Evolutionary conservation across 768 basidiomycete species (phyloP).

Genomic region (Tricholoma matsutake): DNA sequence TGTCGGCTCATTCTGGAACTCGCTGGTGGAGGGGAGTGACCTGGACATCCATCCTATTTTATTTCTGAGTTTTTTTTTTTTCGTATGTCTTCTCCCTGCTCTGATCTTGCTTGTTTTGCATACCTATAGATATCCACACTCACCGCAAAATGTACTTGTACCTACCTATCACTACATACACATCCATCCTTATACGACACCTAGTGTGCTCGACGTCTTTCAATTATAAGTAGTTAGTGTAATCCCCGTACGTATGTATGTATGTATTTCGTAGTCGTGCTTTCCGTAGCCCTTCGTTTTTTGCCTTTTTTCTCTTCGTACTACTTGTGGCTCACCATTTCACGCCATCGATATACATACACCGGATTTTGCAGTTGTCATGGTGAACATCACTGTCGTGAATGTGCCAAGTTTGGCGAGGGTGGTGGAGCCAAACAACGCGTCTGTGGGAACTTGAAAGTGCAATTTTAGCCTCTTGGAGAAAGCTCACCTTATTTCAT

Average conservation of each 20-base stretch:
- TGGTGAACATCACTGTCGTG: background rate
- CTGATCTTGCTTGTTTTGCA: conserved; percentile 4
- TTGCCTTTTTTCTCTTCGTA: background rate
- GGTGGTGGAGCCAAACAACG: background rate
- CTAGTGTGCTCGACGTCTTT: background rate
- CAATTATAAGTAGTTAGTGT: conserved; percentile 3
- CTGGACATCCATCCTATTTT: background rate
- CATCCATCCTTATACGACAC: background rate
- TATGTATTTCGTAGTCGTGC: conserved; percentile 7
- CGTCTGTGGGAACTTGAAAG: background rate
- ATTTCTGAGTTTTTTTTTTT: background rate
- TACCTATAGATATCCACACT: conserved; percentile 4
- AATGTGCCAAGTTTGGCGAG: background rate
- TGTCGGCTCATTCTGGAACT: conserved; percentile 92
- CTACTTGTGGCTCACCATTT: background rate
- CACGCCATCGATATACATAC: conserved; percentile 2
- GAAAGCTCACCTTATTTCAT: too few species aligned
- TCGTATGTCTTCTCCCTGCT: background rate
- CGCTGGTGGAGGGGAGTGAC: conserved; percentile 55
- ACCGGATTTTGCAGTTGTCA: background rate
- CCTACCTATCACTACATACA: background rate
- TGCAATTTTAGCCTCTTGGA: too few species aligned
- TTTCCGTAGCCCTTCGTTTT: background rate
- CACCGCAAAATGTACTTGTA: conserved; percentile 4
- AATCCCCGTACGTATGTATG: conserved; percentile 1